Base-by-base conservation (phyloP, 768 basidiomycete genomes). In the Coprinellus micaceus region DNA sequence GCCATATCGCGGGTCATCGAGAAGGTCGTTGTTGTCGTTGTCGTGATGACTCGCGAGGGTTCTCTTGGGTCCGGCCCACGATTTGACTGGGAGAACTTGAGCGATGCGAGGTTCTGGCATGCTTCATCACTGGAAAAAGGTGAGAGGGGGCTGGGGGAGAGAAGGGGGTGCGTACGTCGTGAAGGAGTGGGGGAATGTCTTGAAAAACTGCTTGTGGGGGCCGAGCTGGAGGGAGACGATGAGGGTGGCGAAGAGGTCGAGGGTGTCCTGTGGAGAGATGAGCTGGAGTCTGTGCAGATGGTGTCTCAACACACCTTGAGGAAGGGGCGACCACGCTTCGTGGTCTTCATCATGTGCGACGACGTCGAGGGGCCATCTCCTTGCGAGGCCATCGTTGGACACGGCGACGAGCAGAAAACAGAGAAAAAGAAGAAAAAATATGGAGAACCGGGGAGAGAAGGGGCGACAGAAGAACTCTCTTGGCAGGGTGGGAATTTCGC, bases 1-100 rank as follows among this genome's bases (percentile, higher is more conserved):
- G 97, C 97, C 91, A 99, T 98, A 44, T 99, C 97, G 64, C 97
- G 89, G 63, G 94, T 93, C 97, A 99, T 98, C 59, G 94, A 94
- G 77, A 99, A 99, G 30, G 97, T 99, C 41, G 97, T 99, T 4
- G 97, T 98, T 5, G 97, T 99, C 0, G 97, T 99, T 0, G 97
- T 99, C 66, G 97, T 99, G 69, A 99, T 90, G 73, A 99, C 93
- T 67, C 97, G 89, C 72, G 91, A 86, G 65, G 94, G 94, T 73
- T 99, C 97, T 76, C 93, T 89, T 63, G 97, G 96, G 81, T 99
- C 97, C 67, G 95, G 91, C 64, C 94, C 90, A 69, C 97, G 92
- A 77, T 94, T 96, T 53, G 97, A 98, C 77, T 99, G 97, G 28
- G 97, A 96, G 71, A 99, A 99, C 71, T 98, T 98, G 67, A 99